Percentiles rank a stretch among this genome's conserved stretches.
These are phyloP conservation scores for Zygnema circumcarinatum DNA, from an alignment of 139 green algal genomes.

Conservation along the genomic window DNA sequence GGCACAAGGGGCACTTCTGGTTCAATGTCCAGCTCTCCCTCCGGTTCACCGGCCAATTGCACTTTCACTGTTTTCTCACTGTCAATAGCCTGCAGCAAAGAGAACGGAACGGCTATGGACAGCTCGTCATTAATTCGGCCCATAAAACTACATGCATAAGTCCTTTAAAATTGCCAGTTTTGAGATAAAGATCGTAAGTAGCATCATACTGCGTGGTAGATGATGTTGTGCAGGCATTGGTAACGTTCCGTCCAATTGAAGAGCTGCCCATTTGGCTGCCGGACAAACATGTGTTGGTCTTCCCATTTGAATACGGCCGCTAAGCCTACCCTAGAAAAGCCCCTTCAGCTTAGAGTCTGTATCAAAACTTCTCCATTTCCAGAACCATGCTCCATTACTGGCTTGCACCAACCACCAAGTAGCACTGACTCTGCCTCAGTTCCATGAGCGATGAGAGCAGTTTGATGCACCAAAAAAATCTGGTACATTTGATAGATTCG, in stretches of 20 bases:
- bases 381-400: too few species aligned
- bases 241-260: constrained; percentile 32
- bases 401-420: too few species aligned
- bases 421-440: too few species aligned
- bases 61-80: not conserved
- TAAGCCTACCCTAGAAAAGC: not conserved
- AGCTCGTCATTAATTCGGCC: too few species aligned
- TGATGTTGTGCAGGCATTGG: constrained; percentile 3
- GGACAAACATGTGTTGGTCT: constrained; percentile 3
- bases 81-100: not conserved
- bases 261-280: constrained; percentile 7
- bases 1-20: not conserved
- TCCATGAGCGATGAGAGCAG: too few species aligned
- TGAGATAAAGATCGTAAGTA: not conserved
- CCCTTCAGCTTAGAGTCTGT: too few species aligned
- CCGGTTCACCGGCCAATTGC: not conserved
- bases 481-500: too few species aligned
- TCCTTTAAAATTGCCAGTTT: not conserved
- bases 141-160: too few species aligned
- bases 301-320: constrained; percentile 20
- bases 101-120: too few species aligned
- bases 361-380: too few species aligned
- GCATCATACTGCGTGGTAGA: not conserved
- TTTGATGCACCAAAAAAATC: too few species aligned
- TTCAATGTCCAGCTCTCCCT: not conserved